Conservation (phyloP, 768 basidiomycete species). For the Boletus rufocinnamomeus region DNA sequence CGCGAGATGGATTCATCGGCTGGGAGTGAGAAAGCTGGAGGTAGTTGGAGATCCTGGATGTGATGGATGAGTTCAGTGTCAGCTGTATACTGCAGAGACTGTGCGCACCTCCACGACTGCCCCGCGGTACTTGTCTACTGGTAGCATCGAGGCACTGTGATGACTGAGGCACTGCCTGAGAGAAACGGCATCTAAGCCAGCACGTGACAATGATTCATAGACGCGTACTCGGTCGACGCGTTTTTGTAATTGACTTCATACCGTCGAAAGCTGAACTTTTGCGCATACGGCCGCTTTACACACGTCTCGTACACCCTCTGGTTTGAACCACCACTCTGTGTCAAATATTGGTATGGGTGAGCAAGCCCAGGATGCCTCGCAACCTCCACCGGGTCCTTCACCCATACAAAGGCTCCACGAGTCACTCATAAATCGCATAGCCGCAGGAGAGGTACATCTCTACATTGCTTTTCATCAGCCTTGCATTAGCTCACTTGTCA, state of each 20-base stretch:
- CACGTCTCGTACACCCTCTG: too few relatives aligned
- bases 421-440: constrained; percentile 88
- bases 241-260: background rate
- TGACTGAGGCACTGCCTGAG: background rate
- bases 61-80: background rate
- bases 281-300: too few relatives aligned
- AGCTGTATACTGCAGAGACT: background rate
- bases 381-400: constrained; percentile 44
- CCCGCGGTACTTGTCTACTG: constrained; percentile 70
- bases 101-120: constrained; percentile 81
- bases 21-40: constrained; percentile 85
- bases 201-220: constrained; percentile 7
- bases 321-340: too few relatives aligned
- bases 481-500: constrained; percentile 20
- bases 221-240: background rate
- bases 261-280: too few relatives aligned
- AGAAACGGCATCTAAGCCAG: too few relatives aligned
- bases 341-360: constrained; percentile 13
- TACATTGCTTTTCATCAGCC: background rate
- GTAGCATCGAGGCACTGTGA: constrained; percentile 8
- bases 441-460: constrained; percentile 63
- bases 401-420: constrained; percentile 79
- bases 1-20: constrained; percentile 66
- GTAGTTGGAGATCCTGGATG: constrained; percentile 64
- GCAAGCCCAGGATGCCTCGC: constrained; percentile 14